Evolutionary conservation across 257 asterid genomes (phyloP).

Genomic region (Paraleonurus japonicus): DNA sequence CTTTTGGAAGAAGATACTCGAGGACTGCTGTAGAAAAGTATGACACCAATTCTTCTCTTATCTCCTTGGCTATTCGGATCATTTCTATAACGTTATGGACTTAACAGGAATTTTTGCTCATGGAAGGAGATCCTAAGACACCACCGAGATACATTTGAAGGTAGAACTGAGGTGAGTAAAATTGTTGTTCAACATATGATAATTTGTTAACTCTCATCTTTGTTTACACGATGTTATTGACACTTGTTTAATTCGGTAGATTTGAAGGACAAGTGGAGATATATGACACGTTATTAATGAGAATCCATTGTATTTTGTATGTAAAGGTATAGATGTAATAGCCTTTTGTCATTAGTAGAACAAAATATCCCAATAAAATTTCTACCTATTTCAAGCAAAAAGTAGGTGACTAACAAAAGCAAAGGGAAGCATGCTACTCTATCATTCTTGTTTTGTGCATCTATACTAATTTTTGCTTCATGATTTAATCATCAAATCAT

Average conservation of each 20-base stretch:
- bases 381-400: no score
- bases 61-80: no score
- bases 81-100: neutral
- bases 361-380: no score
- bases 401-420: no score
- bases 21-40: constrained; percentile 67
- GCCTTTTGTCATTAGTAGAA: no score
- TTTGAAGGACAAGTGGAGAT: constrained; percentile 96
- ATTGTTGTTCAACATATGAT: neutral
- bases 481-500: no score
- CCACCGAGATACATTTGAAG: constrained; percentile 47
- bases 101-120: neutral
- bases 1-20: constrained; percentile 65
- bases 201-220: constrained; percentile 10
- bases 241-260: constrained; percentile 47
- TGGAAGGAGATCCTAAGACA: constrained; percentile 56
- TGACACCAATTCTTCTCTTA: constrained; percentile 6
- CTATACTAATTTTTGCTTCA: no score
- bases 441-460: no score
- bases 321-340: neutral
- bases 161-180: constrained; percentile 67
- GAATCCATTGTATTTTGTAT: constrained; percentile 16
- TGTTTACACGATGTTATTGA: neutral
- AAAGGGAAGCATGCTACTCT: no score
- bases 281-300: constrained; percentile 42